Evolutionary conservation across 2,329 filamentous ascomycete genomes (phyloP), one percentile per base, ranked within the genome.

Genomic region (Phaeosphaeriaceae sp.): DNA sequence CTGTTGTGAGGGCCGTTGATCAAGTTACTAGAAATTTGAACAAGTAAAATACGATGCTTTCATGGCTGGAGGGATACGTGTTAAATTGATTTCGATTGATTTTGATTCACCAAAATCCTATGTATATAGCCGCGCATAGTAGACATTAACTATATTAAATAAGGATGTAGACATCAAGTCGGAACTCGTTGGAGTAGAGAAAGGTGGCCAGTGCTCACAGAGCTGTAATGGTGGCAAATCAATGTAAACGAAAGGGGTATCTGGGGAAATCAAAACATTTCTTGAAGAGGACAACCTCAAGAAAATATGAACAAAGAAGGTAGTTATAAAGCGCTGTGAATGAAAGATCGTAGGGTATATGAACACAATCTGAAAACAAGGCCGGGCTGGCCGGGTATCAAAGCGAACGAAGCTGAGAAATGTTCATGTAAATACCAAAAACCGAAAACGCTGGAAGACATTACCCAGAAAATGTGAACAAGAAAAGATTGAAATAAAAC

Each of bases 321-420:
- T 35, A 35, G 56, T 48, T 56, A 52, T 41, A 50, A 50, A 23
- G 46, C 52, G 41, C 35, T 40, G 46, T 33, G 51, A 33, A 44
- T 40, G 35, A 39, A 48, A 53, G 41, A 37, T 40, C 47, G 35
- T 39, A 35, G 33, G 36, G 43, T 40, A 46, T 46, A 46, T 20
- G 37, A 47, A 41, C 23, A 38, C 28, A 36, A 20, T 20, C 37
- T 30, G 40, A 35, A 37, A 37, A 43, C 41, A 18, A 50, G 51
- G 58, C 47, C 59, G 58, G 58, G 35, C 60, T 65, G 54, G 58
- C 60, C 62, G 60, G 55, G 52, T 60, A 60, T 58, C 53, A 58
- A 41, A 61, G 51, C 30, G 54, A 53, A 52, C 18, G 49, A 47
- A 54, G 39, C 30, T 41, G 41, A 39, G 52, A 42, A 54, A 52